phyloP scores from a whole-genome alignment of 208 protist species.

The Trypanosoma rangeli region DNA sequence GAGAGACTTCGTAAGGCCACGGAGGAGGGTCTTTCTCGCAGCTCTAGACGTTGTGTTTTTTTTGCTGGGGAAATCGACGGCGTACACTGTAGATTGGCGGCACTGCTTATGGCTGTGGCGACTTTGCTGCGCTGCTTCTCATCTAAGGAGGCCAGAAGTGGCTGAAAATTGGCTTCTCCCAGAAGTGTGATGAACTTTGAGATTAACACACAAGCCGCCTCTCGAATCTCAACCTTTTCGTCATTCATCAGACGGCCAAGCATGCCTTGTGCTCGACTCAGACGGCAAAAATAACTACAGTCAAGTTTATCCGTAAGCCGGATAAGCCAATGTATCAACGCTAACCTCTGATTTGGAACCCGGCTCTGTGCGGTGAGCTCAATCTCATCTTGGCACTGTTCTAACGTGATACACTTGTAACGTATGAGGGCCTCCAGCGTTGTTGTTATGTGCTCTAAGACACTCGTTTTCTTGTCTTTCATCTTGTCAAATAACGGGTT shows the following conservation, averaged over 20 bases:
- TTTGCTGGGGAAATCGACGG: slow-evolving; percentile 26
- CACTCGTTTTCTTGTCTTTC: slow-evolving; percentile 90
- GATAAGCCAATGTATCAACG: slow-evolving; percentile 60
- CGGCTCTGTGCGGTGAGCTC: slow-evolving; percentile 71
- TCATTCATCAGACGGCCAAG: slow-evolving; percentile 79
- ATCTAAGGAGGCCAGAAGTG: slow-evolving; percentile 60
- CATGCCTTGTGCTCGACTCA: slow-evolving; percentile 42
- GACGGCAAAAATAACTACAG: slow-evolving; percentile 41
- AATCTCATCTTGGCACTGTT: slow-evolving; percentile 86
- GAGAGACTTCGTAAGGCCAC: slow-evolving; percentile 6
- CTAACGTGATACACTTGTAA: slow-evolving; percentile 79
- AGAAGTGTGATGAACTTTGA: slow-evolving; percentile 48
- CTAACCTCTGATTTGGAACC: slow-evolving; percentile 75
- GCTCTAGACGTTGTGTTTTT: slow-evolving; percentile 24
- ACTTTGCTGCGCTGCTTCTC: slow-evolving; percentile 74
- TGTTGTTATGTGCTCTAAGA: slow-evolving; percentile 73
- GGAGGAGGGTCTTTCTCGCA: neutral
- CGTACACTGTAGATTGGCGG: slow-evolving; percentile 8
- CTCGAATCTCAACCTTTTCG: slow-evolving; percentile 76
- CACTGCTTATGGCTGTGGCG: slow-evolving; percentile 15
- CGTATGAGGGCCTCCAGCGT: slow-evolving; percentile 73
- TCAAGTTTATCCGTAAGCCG: slow-evolving; percentile 59
- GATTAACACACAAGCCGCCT: slow-evolving; percentile 63
- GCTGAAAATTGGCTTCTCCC: slow-evolving; percentile 52
- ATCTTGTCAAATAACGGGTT: slow-evolving; percentile 82